Conservation (phyloP, 75 land plant species). For the Pinus albicaulis region DNA sequence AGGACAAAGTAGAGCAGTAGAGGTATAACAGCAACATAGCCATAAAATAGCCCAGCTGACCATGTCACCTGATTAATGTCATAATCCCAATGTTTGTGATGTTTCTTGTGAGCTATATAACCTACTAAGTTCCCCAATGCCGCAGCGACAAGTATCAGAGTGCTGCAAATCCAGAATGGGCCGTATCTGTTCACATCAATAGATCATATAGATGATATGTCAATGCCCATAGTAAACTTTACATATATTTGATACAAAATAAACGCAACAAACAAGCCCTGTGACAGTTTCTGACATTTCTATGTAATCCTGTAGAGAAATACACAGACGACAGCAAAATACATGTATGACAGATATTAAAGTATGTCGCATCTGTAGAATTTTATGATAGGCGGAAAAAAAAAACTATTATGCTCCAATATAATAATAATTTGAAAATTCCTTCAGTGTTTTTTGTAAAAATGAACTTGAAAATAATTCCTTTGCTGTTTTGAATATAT, state of each 20-base stretch:
- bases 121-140: conserved; percentile 97
- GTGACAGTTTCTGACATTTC: background rate
- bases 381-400: too few relatives aligned
- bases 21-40: conserved; percentile 87
- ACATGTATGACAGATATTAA: too few relatives aligned
- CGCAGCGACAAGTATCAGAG: conserved; percentile 97
- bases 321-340: background rate
- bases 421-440: too few relatives aligned
- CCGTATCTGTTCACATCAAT: conserved; percentile 72
- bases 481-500: too few relatives aligned
- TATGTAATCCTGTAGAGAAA: background rate
- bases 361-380: too few relatives aligned
- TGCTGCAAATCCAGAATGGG: conserved; percentile 99
- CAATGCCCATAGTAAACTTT: background rate
- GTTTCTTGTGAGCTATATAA: conserved; percentile 79
- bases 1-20: conserved; percentile 75
- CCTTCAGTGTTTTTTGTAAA: too few relatives aligned
- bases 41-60: conserved; percentile 98
- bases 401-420: too few relatives aligned
- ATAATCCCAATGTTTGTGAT: conserved; percentile 83
- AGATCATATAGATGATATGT: background rate
- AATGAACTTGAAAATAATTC: too few relatives aligned
- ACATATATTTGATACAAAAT: background rate
- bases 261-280: background rate
- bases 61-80: conserved; percentile 95